A percentile compares a stretch with the other conserved stretches of the same genome.
Evolutionary conservation across 345 rosid genomes (phyloP).

Genomic region (Anastatica hierochuntica): DNA sequence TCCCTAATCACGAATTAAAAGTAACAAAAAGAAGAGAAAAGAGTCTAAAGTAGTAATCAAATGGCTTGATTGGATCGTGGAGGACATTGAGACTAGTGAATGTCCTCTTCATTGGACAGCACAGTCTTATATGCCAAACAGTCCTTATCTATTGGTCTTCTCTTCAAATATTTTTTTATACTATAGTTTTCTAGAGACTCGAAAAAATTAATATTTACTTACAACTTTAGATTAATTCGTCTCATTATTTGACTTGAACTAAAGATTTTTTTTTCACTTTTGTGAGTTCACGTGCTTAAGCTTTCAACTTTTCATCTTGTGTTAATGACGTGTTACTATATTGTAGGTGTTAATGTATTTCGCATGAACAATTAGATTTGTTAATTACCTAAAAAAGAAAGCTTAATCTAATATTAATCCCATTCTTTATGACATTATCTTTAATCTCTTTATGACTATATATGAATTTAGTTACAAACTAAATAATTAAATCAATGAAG

Average conservation of each 20-base stretch:
- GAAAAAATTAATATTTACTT: not conserved
- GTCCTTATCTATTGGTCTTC: conserved; percentile 10
- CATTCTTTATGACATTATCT: too few species aligned
- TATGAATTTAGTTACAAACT: too few species aligned
- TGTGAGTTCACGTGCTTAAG: conserved; percentile 15
- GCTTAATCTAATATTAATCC: too few species aligned
- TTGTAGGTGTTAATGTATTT: not conserved
- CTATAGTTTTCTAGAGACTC: conserved; percentile 1
- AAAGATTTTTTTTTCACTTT: too few species aligned
- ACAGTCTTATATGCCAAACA: too few species aligned
- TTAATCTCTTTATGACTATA: too few species aligned
- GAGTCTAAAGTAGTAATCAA: not conserved
- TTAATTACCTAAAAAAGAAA: too few species aligned
- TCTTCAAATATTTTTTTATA: not conserved
- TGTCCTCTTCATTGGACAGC: conserved; percentile 15
- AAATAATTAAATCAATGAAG: too few species aligned
- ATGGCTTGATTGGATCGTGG: conserved; percentile 11
- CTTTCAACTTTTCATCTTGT: conserved; percentile 6
- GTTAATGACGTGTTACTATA: conserved; percentile 1
- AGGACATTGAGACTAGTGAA: conserved; percentile 10
- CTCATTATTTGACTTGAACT: not conserved
- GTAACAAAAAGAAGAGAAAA: too few species aligned
- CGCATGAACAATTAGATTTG: conserved; percentile 7
- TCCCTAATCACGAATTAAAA: too few species aligned
- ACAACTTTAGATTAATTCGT: not conserved